Evolutionary conservation across 2,329 filamentous ascomycete genomes (phyloP), one percentile per base, ranked within the genome.

Genomic region (Catunica adiposa): DNA sequence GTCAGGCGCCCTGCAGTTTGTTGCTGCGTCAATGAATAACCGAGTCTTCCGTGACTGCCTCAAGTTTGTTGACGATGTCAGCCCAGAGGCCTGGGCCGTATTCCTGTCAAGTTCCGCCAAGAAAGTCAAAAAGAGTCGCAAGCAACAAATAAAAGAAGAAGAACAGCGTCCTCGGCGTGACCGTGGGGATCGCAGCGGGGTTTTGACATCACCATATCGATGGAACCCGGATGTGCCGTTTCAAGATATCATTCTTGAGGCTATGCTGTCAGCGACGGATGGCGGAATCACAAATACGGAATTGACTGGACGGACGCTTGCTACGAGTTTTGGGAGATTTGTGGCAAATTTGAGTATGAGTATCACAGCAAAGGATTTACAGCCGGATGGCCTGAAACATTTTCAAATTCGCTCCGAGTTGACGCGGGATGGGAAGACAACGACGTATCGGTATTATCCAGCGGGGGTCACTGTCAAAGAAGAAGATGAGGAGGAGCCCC

Each of bases 31-130:
- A 38, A 73, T 79, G 9, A 69, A 71, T 15, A 70, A 72, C 34
- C 72, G 72, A 55, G 67, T 81, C 4, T 80, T 76, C 67, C 80
- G 79, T 60, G 78, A 82, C 61, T 82, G 79, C 61, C 70, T 82
- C 59, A 78, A 77, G 60, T 81, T 74, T 56, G 66, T 74, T 50
- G 70, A 78, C 47, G 76, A 80, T 5, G 71, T 79, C 31, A 77
- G 72, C 11, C 62, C 72, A 1, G 73, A 75, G 22, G 78, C 82
- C 60, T 81, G 78, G 78, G 68, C 71, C 5, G 66, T 72, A 17
- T 79, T 76, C 57, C 67, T 78, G 15, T 58, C 56, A 5, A 53
- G 48, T 14, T 58, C 57, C 2, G 38, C 40, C 23, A 58, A 58
- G 51, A 58, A 54, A 37, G 31, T 56, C 40, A 58, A 54, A 26